phyloP scores from a whole-genome alignment of 148 eudicot genomes.

The Oxyria digyna region DNA sequence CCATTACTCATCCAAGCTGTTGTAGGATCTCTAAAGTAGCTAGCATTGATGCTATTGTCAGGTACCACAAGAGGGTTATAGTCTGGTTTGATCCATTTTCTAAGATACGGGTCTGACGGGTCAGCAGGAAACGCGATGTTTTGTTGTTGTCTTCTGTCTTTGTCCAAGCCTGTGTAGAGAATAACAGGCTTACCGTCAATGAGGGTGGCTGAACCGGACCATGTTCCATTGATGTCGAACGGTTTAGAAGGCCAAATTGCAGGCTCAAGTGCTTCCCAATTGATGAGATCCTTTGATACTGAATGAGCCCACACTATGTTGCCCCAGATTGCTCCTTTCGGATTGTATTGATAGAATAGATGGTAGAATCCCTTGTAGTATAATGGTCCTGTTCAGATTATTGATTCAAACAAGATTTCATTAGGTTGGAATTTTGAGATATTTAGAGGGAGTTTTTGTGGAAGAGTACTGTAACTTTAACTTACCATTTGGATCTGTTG shows the following conservation, averaged over 20 bases:
- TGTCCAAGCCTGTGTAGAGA: conserved; percentile 49
- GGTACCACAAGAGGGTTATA: conserved; percentile 57
- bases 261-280: conserved; percentile 46
- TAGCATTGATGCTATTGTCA: conserved; percentile 23
- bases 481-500: conserved; percentile 63
- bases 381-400: conserved; percentile 40
- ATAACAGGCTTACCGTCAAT: conserved; percentile 38
- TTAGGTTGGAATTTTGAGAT: neutral
- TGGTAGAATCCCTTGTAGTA: conserved; percentile 57
- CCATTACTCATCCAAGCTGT: conserved; percentile 40
- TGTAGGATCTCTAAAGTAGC: conserved; percentile 68
- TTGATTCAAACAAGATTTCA: neutral
- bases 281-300: conserved; percentile 45
- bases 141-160: conserved; percentile 40
- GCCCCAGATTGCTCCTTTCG: conserved; percentile 59
- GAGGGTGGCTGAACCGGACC: conserved; percentile 69
- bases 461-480: neutral
- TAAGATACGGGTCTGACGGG: conserved; percentile 54
- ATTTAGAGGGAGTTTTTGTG: conserved; percentile 6
- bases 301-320: conserved; percentile 82
- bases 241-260: conserved; percentile 41
- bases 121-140: conserved; percentile 59
- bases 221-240: conserved; percentile 43
- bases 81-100: conserved; percentile 65
- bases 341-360: conserved; percentile 53